Base-by-base conservation (phyloP, 1,284 basidiomycete genomes). In the Ceratobasidium sp. region DNA sequence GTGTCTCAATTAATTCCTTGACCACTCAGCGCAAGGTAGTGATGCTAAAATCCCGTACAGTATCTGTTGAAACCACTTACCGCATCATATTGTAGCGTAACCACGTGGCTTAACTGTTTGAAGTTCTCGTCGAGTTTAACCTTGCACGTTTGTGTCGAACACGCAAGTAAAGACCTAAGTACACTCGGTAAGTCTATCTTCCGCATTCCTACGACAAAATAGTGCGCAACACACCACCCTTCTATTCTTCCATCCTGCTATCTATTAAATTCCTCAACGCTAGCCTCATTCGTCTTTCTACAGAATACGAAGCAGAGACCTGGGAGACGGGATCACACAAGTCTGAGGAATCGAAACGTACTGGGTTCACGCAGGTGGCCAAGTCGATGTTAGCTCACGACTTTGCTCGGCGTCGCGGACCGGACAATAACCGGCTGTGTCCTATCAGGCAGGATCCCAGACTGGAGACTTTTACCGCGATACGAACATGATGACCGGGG, bases 281-380 rank as follows among this genome's bases (percentile, higher is more conserved):
- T 11, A 14, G 33, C 7, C 51, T 44, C n/a, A 78, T 78, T 22
- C 77, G 67, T 7, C 73, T 67, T 67, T 45, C 15, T 78, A 2
- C 80, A 94, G 94, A 96, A 83, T 96, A 96, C 82, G 94, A 97
- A 84, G 90, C 93, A 5, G 94, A 97, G 81, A 89, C 95, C 45
- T 96, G 92, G 92, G 94, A 97, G 79, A 91, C 89, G 44, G 90
- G 88, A 1, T 93, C 94, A 19, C 89, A 88, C 54, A 91, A 89
- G 76, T 94, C 94, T 11, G 93, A 93, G 81, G 64, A 81, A 78
- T 51, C 80, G 78, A 67, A 29, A 78, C 80, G 22, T 75, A 80
- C 44, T 48, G 75, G 45, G 27, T 77, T 77, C 33, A 79, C 77
- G 24, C 78, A 75, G 17, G 73, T 72, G 14, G 71, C 77, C 56